These are phyloP conservation scores for Vaccinium darrowii DNA, from an alignment of 148 eudicot species.

Conservation along the genomic window DNA sequence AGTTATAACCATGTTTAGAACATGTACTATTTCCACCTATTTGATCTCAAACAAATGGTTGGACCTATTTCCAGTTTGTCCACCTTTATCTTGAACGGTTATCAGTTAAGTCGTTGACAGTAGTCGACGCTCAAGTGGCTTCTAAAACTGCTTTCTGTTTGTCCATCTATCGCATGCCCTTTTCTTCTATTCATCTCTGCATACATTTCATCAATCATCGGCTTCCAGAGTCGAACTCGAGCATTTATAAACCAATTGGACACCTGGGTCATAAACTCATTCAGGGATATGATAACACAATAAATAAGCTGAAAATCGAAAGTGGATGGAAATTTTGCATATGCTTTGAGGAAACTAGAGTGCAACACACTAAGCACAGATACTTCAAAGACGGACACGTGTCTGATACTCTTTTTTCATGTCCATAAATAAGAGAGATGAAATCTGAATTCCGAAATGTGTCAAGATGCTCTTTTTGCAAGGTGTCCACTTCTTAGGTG, in stretches of 20 bases:
- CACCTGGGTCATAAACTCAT: slow-evolving; percentile 45
- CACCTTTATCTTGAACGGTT: neutral
- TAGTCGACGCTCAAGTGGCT: slow-evolving; percentile 34
- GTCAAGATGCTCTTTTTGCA: no score
- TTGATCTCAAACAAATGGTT: slow-evolving; percentile 1
- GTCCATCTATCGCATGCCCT: slow-evolving; percentile 35
- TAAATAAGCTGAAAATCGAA: neutral
- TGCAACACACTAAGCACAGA: no score
- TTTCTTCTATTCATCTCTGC: slow-evolving; percentile 66
- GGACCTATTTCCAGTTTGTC: neutral
- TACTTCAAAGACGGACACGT: no score
- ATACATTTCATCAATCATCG: slow-evolving; percentile 92
- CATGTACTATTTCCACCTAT: neutral
- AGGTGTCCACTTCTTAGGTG: no score
- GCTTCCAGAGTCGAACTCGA: slow-evolving; percentile 94
- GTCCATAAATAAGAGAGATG: no score
- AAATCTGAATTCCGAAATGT: no score
- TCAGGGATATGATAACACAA: neutral
- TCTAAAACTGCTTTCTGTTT: slow-evolving; percentile 23
- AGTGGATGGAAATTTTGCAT: neutral
- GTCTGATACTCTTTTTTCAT: no score
- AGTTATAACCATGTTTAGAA: slow-evolving; percentile 12
- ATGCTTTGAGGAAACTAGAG: neutral
- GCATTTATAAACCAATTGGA: slow-evolving; percentile 98
- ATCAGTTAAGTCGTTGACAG: slow-evolving; percentile 30